Evolutionary conservation across 1,139 yeast genomes (phyloP).

Genomic region (Schwanniomyces etchellsii): DNA sequence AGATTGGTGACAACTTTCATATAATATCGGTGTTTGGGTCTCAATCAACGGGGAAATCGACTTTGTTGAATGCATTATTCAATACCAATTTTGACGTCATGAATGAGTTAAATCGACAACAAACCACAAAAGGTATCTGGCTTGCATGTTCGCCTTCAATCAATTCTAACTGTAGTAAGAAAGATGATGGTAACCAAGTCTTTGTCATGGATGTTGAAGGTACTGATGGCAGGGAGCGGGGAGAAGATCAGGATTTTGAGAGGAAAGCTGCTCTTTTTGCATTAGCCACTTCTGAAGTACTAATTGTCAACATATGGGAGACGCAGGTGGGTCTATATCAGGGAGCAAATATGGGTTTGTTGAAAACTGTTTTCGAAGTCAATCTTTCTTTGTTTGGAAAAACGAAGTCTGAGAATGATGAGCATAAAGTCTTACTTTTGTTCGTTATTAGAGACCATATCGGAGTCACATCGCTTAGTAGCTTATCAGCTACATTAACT

Average conservation of each 20-base stretch:
- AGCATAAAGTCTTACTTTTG: constrained; percentile 67
- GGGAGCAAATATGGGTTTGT: constrained; percentile 94
- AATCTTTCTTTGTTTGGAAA: constrained; percentile 73
- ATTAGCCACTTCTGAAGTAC: constrained; percentile 81
- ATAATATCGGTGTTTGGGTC: constrained; percentile 95
- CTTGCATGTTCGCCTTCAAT: constrained; percentile 59
- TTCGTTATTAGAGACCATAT: constrained; percentile 92
- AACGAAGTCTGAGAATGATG: constrained; percentile 25
- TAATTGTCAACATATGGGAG: constrained; percentile 94
- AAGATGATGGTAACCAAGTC: constrained; percentile 33
- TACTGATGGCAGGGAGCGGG: constrained; percentile 95
- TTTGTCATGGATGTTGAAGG: constrained; percentile 96
- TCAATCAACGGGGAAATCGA: constrained; percentile 94
- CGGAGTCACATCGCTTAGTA: constrained; percentile 79
- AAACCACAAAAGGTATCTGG: constrained; percentile 96
- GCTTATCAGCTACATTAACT: constrained; percentile 61
- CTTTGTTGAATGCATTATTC: constrained; percentile 78
- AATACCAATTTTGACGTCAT: constrained; percentile 87
- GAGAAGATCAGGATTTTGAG: constrained; percentile 97
- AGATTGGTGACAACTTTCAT: constrained; percentile 70
- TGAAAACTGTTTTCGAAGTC: constrained; percentile 94
- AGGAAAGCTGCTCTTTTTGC: constrained; percentile 95
- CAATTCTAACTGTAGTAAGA: constrained; percentile 16
- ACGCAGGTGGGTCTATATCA: constrained; percentile 94
- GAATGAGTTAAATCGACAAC: constrained; percentile 78